These are phyloP conservation scores for Choanephora cucurbitarum DNA, from an alignment of 371 early-diverging fungal species.

Conservation along the genomic window DNA sequence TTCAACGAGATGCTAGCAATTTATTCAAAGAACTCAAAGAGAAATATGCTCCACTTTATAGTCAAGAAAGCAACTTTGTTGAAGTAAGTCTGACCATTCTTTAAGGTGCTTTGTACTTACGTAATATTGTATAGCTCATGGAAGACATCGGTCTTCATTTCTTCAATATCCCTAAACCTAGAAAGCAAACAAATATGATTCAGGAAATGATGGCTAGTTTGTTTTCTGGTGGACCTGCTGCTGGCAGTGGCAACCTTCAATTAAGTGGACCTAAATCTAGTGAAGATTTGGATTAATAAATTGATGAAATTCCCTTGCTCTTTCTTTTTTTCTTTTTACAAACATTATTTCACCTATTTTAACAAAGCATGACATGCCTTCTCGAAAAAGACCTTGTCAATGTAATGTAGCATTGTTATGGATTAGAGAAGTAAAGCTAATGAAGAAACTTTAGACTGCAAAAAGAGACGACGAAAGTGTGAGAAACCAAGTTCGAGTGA, in stretches of 20 bases:
- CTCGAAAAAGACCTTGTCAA: too few relatives aligned
- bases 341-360: too few relatives aligned
- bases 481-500: too few relatives aligned
- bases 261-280: conserved; percentile 10
- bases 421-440: not conserved
- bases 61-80: conserved; percentile 39
- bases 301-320: not conserved
- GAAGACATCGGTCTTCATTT: conserved; percentile 67
- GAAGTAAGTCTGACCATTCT: too few relatives aligned
- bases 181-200: conserved; percentile 68
- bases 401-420: not conserved
- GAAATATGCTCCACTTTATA: conserved; percentile 58
- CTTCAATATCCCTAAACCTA: conserved; percentile 67
- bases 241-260: conserved; percentile 9
- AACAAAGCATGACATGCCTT: too few relatives aligned
- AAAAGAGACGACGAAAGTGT: too few relatives aligned
- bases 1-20: conserved; percentile 68
- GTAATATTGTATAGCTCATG: conserved; percentile 39
- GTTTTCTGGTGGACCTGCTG: conserved; percentile 46
- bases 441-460: too few relatives aligned
- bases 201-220: conserved; percentile 74
- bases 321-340: too few relatives aligned
- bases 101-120: not conserved
- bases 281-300: conserved; percentile 12
- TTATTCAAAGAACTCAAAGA: conserved; percentile 54